These are phyloP conservation scores for Hemileia vastatrix DNA, from an alignment of 1,284 basidiomycete species.

Conservation along the genomic window DNA sequence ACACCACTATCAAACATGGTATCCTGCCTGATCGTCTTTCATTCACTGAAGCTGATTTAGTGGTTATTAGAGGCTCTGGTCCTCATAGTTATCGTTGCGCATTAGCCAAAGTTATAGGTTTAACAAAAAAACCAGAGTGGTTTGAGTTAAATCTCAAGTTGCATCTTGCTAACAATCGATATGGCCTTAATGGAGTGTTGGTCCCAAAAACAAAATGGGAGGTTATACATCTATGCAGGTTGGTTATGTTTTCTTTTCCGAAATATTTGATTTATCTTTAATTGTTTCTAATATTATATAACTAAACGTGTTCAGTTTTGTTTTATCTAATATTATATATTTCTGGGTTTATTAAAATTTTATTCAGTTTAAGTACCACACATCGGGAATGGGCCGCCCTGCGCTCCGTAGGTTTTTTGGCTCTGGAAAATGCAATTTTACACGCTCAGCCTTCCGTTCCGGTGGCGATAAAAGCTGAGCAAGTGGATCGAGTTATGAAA, in stretches of 20 bases:
- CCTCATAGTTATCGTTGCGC: conserved; percentile 9
- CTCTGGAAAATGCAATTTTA: conserved; percentile 62
- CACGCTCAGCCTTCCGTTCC: conserved; percentile 53
- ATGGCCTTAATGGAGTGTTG: conserved; percentile 40
- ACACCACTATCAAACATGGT: conserved; percentile 50
- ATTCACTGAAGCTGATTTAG: conserved; percentile 25
- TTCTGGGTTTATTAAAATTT: conserved; percentile 17
- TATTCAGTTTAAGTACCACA: conserved; percentile 68
- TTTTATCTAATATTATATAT: conserved; percentile 9
- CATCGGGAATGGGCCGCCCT: conserved; percentile 87
- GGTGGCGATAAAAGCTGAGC: conserved; percentile 49
- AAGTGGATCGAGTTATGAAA: conserved; percentile 60
- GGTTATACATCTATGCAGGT: conserved; percentile 74
- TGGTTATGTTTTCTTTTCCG: conserved; percentile 30
- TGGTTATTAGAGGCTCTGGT: conserved; percentile 15
- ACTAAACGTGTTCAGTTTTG: background rate
- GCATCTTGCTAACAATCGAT: conserved; percentile 46
- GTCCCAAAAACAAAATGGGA: conserved; percentile 60
- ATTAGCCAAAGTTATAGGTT: conserved; percentile 71
- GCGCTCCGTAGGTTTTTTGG: conserved; percentile 70
- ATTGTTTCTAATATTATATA: background rate
- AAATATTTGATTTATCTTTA: background rate
- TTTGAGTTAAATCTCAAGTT: conserved; percentile 48
- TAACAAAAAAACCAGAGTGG: conserved; percentile 51
- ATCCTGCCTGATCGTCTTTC: conserved; percentile 17